Evolutionary conservation across 371 early-diverging fungal species (phyloP).

Genomic region (Umbelopsis sp.): DNA sequence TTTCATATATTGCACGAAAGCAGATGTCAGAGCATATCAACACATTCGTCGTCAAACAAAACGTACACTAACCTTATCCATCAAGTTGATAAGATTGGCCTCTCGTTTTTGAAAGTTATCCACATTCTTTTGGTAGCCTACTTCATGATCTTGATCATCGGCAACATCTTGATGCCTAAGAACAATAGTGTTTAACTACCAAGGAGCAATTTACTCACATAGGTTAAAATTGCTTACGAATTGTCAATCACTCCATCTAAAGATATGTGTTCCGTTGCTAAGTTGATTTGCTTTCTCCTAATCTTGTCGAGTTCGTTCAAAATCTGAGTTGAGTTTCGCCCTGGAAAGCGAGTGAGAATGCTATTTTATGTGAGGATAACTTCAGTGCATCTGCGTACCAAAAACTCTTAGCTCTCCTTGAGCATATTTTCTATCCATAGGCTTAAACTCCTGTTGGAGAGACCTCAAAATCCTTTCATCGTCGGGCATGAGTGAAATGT

Average conservation of each 20-base stretch:
- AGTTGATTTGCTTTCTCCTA: slow-evolving; percentile 33
- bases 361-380: background rate
- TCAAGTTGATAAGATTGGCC: slow-evolving; percentile 28
- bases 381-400: slow-evolving; percentile 22
- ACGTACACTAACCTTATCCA: slow-evolving; percentile 26
- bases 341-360: slow-evolving; percentile 17
- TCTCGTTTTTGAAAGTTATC: slow-evolving; percentile 31
- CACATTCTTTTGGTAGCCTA: slow-evolving; percentile 27
- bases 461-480: slow-evolving; percentile 23
- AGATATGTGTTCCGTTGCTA: slow-evolving; percentile 38
- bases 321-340: slow-evolving; percentile 33
- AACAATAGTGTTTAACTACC: background rate
- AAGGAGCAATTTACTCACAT: background rate
- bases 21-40: too few species aligned
- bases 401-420: slow-evolving; percentile 36
- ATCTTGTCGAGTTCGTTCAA: slow-evolving; percentile 38
- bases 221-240: slow-evolving; percentile 22
- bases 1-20: background rate
- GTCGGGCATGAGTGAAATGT: slow-evolving; percentile 14
- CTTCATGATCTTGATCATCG: slow-evolving; percentile 19
- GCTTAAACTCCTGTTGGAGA: slow-evolving; percentile 34
- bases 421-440: slow-evolving; percentile 34
- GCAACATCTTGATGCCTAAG: background rate
- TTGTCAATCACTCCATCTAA: slow-evolving; percentile 32
- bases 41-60: background rate